Conservation (phyloP, 306 rosid genomes). For the Neltuma alba region DNA sequence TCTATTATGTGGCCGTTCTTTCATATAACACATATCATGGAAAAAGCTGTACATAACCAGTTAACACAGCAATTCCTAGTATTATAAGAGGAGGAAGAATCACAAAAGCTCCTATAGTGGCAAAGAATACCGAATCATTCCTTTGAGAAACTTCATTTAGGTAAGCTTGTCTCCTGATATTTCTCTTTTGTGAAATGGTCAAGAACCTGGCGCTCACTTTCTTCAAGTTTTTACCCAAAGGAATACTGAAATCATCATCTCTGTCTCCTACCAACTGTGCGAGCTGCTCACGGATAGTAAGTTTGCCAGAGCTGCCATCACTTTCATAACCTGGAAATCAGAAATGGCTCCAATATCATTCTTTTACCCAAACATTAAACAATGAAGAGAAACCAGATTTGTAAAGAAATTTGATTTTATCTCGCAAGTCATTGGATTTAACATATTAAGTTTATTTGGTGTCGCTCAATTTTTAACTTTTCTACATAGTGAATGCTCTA, state of each 20-base stretch:
- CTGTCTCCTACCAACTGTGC: slow-evolving; percentile 66
- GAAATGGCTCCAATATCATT: slow-evolving; percentile 21
- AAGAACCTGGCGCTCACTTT: slow-evolving; percentile 76
- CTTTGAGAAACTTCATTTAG: slow-evolving; percentile 83
- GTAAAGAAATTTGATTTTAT: background rate
- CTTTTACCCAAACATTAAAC: background rate
- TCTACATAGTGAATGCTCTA: background rate
- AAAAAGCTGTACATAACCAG: slow-evolving; percentile 94
- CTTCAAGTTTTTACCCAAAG: slow-evolving; percentile 79
- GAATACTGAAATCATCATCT: slow-evolving; percentile 78
- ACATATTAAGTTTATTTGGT: background rate
- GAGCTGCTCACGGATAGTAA: slow-evolving; percentile 75
- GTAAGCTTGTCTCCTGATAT: slow-evolving; percentile 84
- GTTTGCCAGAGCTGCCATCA: slow-evolving; percentile 54
- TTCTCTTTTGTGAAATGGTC: slow-evolving; percentile 87
- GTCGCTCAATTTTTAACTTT: slow-evolving; percentile 1
- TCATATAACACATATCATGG: slow-evolving; percentile 51
- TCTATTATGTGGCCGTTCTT: slow-evolving; percentile 6
- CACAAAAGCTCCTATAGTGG: slow-evolving; percentile 91
- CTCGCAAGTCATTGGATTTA: background rate
- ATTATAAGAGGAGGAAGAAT: slow-evolving; percentile 90
- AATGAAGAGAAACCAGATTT: background rate
- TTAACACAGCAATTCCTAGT: slow-evolving; percentile 81
- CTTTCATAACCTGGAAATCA: slow-evolving; percentile 69
- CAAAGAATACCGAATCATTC: slow-evolving; percentile 86